These are phyloP conservation scores for Debaryomyces maramus DNA, from an alignment of 805 yeast species.

Conservation along the genomic window DNA sequence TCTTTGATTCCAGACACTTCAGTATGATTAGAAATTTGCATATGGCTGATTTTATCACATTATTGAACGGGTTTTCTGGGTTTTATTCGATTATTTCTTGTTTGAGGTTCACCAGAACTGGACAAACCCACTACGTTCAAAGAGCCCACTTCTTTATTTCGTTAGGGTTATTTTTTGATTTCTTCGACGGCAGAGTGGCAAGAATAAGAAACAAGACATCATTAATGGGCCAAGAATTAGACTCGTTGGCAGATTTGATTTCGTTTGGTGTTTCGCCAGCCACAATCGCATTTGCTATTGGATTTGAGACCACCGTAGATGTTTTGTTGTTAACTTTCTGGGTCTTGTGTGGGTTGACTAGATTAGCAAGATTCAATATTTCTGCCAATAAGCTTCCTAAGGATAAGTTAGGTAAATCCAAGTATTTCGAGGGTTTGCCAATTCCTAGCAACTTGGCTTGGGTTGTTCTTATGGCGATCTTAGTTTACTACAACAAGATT, in stretches of 20 bases:
- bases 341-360: constrained; percentile 89
- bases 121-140: constrained; percentile 67
- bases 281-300: constrained; percentile 85
- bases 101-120: constrained; percentile 73
- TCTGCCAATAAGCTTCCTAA: constrained; percentile 92
- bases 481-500: constrained; percentile 55
- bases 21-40: constrained; percentile 85
- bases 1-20: constrained; percentile 81
- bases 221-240: constrained; percentile 96
- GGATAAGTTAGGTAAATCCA: constrained; percentile 81
- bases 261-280: constrained; percentile 97
- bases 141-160: constrained; percentile 87
- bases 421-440: constrained; percentile 95
- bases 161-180: constrained; percentile 93
- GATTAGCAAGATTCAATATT: constrained; percentile 94
- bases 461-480: constrained; percentile 69
- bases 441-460: constrained; percentile 83
- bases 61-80: constrained; percentile 91
- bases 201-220: constrained; percentile 89
- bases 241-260: constrained; percentile 91
- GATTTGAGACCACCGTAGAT: constrained; percentile 82
- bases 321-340: constrained; percentile 74
- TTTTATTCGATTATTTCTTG: constrained; percentile 88
- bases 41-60: constrained; percentile 93
- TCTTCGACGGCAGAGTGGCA: constrained; percentile 96